Base-by-base conservation (phyloP, 164 flowering plant genomes). In the Tetrastigma voinierianum region DNA sequence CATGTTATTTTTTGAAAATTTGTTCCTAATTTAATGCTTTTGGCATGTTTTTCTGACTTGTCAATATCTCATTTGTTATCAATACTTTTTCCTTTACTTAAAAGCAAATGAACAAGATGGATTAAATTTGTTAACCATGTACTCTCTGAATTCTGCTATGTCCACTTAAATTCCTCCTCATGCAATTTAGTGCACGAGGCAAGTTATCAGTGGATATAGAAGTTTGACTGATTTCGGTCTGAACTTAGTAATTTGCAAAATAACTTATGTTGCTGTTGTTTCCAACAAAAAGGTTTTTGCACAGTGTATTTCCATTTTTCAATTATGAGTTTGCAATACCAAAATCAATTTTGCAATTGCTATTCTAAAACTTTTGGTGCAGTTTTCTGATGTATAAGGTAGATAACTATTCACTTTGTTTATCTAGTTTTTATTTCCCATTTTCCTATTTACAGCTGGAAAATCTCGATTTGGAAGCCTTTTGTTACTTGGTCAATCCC, bases 401-500 rank as follows among this genome's bases (percentile, higher is more conserved):
- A 24, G 10, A 10, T 47, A 61, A 45, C 7, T 44, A 11, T 13
- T 48, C 0, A 1, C 15, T 45, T 21, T 45, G 19, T 17, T 46
- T 14, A 11, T 52, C 5, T 67, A 1, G 3, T 62, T 48, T 46
- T 47, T 1, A 32, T 49, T 15, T 20, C 58, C 51, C 24, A 56
- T 57, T 51, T 47, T 51, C 32, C 46, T 20, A 17, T 76, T 68
- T 70, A 58, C 83, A 95, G 99, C 88, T 70, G 99, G 99, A 32
- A 89, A 77, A 74, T 80, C 89, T 77, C 77, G 93, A 71, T 88
- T 95, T 57, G 97, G 96, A 48, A 90, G 96, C 83, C 89, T 95
- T 72, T 79, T 90, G 25, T 82, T 92, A 51, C 80, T 86, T 57
- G 87, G 87, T 67, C 80, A 87, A 65, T 74, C 78, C 57, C 67